Evolutionary conservation across 2,329 filamentous ascomycete genomes (phyloP), one percentile per base, ranked within the genome.

Genomic region (Xylariaceae sp.): DNA sequence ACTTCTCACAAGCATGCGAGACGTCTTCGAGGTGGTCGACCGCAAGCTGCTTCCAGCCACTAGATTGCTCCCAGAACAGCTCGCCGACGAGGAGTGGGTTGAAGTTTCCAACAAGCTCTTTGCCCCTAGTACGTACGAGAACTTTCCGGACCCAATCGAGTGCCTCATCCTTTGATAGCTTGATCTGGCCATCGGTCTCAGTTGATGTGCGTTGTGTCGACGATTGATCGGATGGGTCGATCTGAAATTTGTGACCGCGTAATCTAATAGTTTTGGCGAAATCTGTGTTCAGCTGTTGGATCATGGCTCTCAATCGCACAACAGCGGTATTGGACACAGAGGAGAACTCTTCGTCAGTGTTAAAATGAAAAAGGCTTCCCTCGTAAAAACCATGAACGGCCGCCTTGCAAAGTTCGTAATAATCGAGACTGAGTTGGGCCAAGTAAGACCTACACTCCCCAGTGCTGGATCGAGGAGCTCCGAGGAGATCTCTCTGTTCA

Each of bases 51-150:
- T 64, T 51, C 72, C 72, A 74, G 29, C 63, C 62, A 2, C 56
- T 58, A 3, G 68, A 70, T 54, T 73, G 69, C 47, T 72, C 70
- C 61, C 68, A 68, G 45, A 74, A 75, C 2, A 76, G 57, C 43
- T 74, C 71, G 2, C 39, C 68, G 15, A 76, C 57, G 1, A 74
- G 56, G 1, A 69, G 61, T 2, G 72, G 69, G 51, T 73, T 75
- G 62, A 69, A 71, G 19, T 66, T 71, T 9, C 72, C 72, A 2
- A 67, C 51, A 2, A 75, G 61, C 49, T 74, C 71, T 47, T 50
- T 6, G 72, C 61, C 51, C 71, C 71, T 49, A 2, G 54, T 34
- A 18, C 48, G 34, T 10, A 58, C 16, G 9, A 55, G 42, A 19
- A 42, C 29, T 21, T 50, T 49, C 6, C 34, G 29, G 7, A 45